Evolutionary conservation across 768 basidiomycete species (phyloP).

Genomic region (Russula dissimulans): DNA sequence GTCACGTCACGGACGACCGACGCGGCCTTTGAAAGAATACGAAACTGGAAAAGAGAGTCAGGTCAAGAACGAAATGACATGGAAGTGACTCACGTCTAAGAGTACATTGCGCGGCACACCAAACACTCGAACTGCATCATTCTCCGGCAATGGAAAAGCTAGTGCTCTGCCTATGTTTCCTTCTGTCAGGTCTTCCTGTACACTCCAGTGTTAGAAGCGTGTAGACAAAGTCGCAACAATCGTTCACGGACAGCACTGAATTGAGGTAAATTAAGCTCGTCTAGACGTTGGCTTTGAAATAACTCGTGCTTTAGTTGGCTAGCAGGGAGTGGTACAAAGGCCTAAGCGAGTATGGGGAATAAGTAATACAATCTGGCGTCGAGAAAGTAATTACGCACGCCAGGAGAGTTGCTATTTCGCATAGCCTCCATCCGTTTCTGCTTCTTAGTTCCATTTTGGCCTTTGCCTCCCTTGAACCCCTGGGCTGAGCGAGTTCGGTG

Average conservation of each 20-base stretch:
- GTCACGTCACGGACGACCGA: conserved; percentile 68
- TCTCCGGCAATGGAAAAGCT: conserved; percentile 16
- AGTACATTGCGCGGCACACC: conserved; percentile 4
- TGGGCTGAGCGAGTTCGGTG: conserved; percentile 3
- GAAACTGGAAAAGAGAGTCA: conserved; percentile 37
- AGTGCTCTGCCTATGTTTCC: conserved; percentile 10
- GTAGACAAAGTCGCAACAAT: background rate
- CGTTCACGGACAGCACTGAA: conserved; percentile 35
- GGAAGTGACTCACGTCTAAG: conserved; percentile 9
- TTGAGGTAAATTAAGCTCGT: conserved; percentile 31
- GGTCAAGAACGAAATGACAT: background rate
- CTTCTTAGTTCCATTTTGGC: conserved; percentile 2
- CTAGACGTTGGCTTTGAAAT: conserved; percentile 32
- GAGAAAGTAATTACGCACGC: conserved; percentile 5
- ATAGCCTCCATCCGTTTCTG: conserved; percentile 1
- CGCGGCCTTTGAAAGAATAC: conserved; percentile 59
- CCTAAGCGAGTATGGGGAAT: conserved; percentile 23
- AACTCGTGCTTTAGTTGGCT: conserved; percentile 32
- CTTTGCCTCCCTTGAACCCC: conserved; percentile 11
- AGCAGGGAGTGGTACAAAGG: conserved; percentile 35
- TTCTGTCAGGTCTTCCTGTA: conserved; percentile 11
- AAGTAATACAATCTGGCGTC: background rate
- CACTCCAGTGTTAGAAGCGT: background rate
- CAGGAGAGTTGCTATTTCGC: conserved; percentile 8
- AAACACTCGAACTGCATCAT: conserved; percentile 17